phyloP scores from a whole-genome alignment of 495 filamentous ascomycete genomes.

The Aspergillus sclerotiicarbonarius region DNA sequence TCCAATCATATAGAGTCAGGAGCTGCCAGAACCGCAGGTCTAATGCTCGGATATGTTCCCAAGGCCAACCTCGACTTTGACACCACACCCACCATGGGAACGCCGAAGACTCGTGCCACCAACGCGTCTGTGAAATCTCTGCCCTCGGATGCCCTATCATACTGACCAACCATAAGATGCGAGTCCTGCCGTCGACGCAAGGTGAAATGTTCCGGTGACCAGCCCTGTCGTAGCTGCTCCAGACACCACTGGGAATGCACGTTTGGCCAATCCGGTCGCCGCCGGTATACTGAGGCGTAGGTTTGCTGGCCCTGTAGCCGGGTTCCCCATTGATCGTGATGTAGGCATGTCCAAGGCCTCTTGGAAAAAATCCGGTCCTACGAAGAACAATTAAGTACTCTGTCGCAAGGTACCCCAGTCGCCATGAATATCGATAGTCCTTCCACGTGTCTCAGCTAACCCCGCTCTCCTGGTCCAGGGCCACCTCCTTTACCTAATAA shows the following conservation, averaged over 20 bases:
- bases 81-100: neutral
- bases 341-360: conserved; percentile 18
- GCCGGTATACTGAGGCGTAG: conserved; percentile 22
- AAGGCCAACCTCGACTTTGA: no score
- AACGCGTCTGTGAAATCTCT: conserved; percentile 5
- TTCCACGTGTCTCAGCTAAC: no score
- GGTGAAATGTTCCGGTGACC: conserved; percentile 23
- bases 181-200: conserved; percentile 25
- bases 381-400: conserved; percentile 13
- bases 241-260: conserved; percentile 24
- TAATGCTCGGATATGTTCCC: no score
- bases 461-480: neutral
- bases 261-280: conserved; percentile 17
- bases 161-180: no score
- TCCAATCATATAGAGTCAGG: no score
- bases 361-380: conserved; percentile 17
- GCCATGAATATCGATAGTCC: no score
- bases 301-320: neutral
- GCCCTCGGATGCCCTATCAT: neutral
- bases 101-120: neutral
- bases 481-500: neutral
- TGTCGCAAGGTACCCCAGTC: neutral
- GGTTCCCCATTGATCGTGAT: neutral
- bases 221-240: conserved; percentile 22
- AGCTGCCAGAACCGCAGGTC: no score